These are phyloP conservation scores for Helichrysum umbraculigerum DNA, from an alignment of 129 eudicot species.

Conservation along the genomic window DNA sequence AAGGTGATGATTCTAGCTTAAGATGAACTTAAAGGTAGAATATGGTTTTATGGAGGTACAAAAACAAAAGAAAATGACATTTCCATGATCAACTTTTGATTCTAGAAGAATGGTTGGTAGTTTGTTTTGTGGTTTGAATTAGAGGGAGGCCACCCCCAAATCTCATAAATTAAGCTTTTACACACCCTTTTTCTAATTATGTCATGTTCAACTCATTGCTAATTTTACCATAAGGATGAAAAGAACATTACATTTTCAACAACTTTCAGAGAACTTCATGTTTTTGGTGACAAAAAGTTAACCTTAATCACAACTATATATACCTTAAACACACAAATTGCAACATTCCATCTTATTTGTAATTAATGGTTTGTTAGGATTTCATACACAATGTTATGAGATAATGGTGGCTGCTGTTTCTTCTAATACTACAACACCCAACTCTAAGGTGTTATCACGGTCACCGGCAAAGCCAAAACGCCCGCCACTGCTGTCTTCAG, in stretches of 20 bases:
- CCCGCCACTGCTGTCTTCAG: conserved; percentile 56
- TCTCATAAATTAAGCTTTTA: neutral
- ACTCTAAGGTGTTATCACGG: conserved; percentile 35
- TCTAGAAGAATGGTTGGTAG: conserved; percentile 23
- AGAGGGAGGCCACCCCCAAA: neutral
- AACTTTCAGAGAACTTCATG: neutral
- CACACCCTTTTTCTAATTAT: neutral
- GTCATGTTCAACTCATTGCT: conserved; percentile 5
- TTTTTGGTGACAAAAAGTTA: neutral
- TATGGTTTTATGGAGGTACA: conserved; percentile 29
- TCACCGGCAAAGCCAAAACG: conserved; percentile 43
- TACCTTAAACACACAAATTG: neutral
- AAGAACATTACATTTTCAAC: neutral
- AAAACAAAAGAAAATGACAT: conserved; percentile 21
- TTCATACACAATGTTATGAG: neutral
- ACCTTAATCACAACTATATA: neutral
- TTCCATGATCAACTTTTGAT: conserved; percentile 24
- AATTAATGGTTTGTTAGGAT: neutral
- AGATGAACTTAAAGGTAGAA: conserved; percentile 42
- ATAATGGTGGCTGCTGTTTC: conserved; percentile 55
- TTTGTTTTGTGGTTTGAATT: conserved; percentile 14
- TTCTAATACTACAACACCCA: conserved; percentile 35
- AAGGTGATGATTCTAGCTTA: conserved; percentile 37
- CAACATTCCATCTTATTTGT: neutral
- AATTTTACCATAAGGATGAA: neutral